Evolutionary conservation across 495 filamentous ascomycete genomes (phyloP).

Genomic region (Penicillium cataractarum): DNA sequence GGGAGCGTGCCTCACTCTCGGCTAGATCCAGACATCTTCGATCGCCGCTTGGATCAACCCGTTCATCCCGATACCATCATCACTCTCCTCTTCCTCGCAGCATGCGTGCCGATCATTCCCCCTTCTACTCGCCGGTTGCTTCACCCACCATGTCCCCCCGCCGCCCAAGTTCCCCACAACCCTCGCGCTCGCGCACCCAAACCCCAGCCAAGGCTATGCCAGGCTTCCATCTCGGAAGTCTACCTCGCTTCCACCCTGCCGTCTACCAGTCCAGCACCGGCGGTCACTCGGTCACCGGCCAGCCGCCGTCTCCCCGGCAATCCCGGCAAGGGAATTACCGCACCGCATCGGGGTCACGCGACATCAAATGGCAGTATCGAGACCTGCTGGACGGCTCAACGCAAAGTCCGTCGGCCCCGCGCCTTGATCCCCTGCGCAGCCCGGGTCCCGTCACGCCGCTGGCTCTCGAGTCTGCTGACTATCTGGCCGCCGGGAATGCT

Average conservation of each 20-base stretch:
- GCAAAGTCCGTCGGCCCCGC: constrained; percentile 61
- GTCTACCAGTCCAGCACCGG: constrained; percentile 43
- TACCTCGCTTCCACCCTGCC: constrained; percentile 55
- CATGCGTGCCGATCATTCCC: constrained; percentile 45
- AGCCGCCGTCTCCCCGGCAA: constrained; percentile 39
- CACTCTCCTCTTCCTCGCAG: constrained; percentile 18
- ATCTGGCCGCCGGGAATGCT: constrained; percentile 48
- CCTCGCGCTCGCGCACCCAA: constrained; percentile 31
- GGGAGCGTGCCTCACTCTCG: constrained; percentile 33
- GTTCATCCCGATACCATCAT: constrained; percentile 15
- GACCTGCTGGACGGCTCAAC: constrained; percentile 40
- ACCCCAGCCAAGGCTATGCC: constrained; percentile 37
- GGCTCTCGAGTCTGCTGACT: constrained; percentile 62
- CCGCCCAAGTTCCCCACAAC: constrained; percentile 42
- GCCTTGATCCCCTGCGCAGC: constrained; percentile 69
- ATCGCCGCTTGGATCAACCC: constrained; percentile 16
- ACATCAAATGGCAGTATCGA: constrained; percentile 44
- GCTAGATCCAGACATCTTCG: constrained; percentile 26
- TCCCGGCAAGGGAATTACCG: constrained; percentile 40
- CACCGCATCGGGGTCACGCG: constrained; percentile 38
- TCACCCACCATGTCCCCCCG: constrained; percentile 45
- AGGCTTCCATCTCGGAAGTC: constrained; percentile 44
- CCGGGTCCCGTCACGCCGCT: constrained; percentile 80
- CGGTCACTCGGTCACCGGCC: constrained; percentile 22
- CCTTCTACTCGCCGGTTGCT: constrained; percentile 40